A percentile compares a stretch with the other conserved stretches of the same genome.
Evolutionary conservation across 108 stramenopile species (phyloP).

Genomic region (Nitzschia palea): DNA sequence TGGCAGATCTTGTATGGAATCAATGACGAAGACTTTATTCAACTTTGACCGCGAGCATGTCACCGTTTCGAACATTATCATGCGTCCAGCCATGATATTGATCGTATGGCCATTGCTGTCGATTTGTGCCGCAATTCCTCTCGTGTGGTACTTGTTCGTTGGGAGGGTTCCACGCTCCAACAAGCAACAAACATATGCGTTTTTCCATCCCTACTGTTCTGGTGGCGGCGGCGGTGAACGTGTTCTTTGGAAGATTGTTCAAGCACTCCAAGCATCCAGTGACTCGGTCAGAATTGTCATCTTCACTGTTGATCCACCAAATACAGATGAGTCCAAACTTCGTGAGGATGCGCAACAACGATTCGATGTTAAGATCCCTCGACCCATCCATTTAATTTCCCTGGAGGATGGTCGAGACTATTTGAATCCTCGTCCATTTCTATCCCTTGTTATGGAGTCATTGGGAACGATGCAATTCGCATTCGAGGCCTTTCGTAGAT

Average conservation of each 20-base stretch:
- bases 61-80: no score
- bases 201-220: conserved; percentile 88
- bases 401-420: conserved; percentile 30
- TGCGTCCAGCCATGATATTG: not conserved
- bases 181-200: conserved; percentile 34
- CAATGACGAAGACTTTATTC: no score
- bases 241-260: conserved; percentile 94
- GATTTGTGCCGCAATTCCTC: not conserved
- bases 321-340: conserved; percentile 17
- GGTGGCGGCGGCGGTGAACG: conserved; percentile 98
- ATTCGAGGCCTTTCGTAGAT: conserved; percentile 47
- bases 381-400: conserved; percentile 24
- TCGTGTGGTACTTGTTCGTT: not conserved
- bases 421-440: conserved; percentile 31
- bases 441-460: conserved; percentile 90
- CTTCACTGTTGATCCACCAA: conserved; percentile 82
- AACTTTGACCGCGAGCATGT: no score
- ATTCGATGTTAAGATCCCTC: conserved; percentile 33
- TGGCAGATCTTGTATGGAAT: no score
- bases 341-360: conserved; percentile 32
- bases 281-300: conserved; percentile 53
- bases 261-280: conserved; percentile 58
- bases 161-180: not conserved
- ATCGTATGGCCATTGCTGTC: not conserved
- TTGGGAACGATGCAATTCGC: conserved; percentile 83